Base-by-base conservation (phyloP, 305 asterid species). In the Striga hermonthica region DNA sequence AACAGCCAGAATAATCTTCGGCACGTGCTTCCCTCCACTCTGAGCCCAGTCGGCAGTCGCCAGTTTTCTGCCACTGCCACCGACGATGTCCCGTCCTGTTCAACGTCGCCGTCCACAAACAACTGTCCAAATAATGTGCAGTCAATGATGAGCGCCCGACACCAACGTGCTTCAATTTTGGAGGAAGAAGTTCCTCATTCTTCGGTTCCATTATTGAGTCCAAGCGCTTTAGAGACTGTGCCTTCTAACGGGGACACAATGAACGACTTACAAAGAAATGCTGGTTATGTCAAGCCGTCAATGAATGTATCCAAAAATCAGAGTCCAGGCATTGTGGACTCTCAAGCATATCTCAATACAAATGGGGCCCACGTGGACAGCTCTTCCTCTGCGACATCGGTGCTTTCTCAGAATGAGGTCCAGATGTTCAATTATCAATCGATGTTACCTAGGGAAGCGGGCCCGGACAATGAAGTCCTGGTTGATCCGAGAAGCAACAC, bases 351-450 rank as follows among this genome's bases (percentile, higher is more conserved):
- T 72, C 79, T 74, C 5, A 55, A 55, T 35, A 82, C 77, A 22
- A 48, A 75, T 34, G 99, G 85, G 57, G 58, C 80, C 11, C 95
- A 83, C 5, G 56, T 90, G 79, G 99, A 94, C 60, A 86, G 95
- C 77, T 86, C 96, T 15, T 89, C 96, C 65, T 90, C 99, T 37
- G 97, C 95, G 60, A 94, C 99, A 48, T 88, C 99, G 4, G 95
- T 88, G 75, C 83, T 90, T 70, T 85, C 97, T 28, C 97, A 90
- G 69, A 86, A 88, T 64, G 91, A 90, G 71, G 81, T 75, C 69
- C 93, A 79, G 47, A 72, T 83, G 36, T 93, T 93, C 76, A 84
- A 77, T 64, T 78, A 89, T 67, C 97, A 82, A 59, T 80, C 97
- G 9, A 62, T 88, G 65, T 69, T 84, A 74, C 86, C 82, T 68